A percentile compares a stretch with the other conserved stretches of the same genome.
Conservation (phyloP, 2,329 filamentous ascomycete genomes). For the Cercospora beticola region DNA sequence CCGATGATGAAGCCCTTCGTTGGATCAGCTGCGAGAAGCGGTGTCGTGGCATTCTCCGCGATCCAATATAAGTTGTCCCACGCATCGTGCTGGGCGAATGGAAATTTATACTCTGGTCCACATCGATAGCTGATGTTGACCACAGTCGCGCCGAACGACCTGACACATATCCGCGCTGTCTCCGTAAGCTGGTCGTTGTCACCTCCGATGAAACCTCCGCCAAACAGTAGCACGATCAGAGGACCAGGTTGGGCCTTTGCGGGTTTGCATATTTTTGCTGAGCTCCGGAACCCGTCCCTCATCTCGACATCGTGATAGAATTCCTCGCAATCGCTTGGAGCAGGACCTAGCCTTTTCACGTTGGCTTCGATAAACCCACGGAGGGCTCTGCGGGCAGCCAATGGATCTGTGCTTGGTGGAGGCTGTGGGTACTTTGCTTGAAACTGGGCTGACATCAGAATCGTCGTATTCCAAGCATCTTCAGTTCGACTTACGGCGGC, state of each 20-base stretch:
- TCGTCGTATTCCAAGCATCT: not conserved
- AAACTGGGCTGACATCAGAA: constrained; percentile 19
- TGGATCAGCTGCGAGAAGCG: constrained; percentile 43
- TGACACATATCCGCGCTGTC: constrained; percentile 29
- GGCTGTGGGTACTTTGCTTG: constrained; percentile 16
- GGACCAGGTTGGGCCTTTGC: constrained; percentile 20
- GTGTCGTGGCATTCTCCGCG: constrained; percentile 38
- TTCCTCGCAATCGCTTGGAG: constrained; percentile 24
- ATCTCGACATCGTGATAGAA: constrained; percentile 42
- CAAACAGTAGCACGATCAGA: constrained; percentile 32
- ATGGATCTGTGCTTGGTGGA: constrained; percentile 10
- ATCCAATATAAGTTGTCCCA: constrained; percentile 52
- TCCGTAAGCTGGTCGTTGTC: constrained; percentile 31
- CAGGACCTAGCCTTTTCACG: constrained; percentile 21
- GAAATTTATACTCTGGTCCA: constrained; percentile 51
- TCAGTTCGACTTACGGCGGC: constrained; percentile 12
- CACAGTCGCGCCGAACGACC: constrained; percentile 42
- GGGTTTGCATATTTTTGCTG: constrained; percentile 38
- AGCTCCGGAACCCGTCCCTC: constrained; percentile 39
- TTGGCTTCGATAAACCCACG: constrained; percentile 11
- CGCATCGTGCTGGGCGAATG: constrained; percentile 45
- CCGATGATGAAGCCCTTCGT: constrained; percentile 51
- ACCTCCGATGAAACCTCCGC: constrained; percentile 34
- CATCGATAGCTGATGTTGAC: constrained; percentile 49
- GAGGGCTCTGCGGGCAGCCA: constrained; percentile 13